Base-by-base conservation (phyloP, 306 rosid species). In the Corylus americana region DNA sequence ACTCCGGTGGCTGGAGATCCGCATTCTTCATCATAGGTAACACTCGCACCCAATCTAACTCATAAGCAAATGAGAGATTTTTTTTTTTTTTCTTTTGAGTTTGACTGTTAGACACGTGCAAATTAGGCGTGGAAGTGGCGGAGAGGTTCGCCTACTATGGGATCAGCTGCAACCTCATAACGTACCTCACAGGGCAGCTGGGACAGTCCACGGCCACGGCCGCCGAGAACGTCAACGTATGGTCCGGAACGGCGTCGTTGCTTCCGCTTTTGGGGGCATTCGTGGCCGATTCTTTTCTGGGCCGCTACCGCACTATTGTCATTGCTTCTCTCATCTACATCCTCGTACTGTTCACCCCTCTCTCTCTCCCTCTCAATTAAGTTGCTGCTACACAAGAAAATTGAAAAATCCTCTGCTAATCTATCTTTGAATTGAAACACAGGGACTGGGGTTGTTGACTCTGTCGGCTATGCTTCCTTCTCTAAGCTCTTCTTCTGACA, bases 71-170 rank as follows among this genome's bases (percentile, higher is more conserved):
- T 31, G 35, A 31, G 35, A 0, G 35, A 3, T 31, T 31, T 31
- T 29, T 31, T 31, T 31, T 3, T 31, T 31, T 31, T 31, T 31
- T 31, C 35, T 31, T 31, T 31, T 31, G 35, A 31, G 35, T 31
- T 31, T 31, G 35, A 31, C 35, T 31, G 2, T 31, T 31, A 31
- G 35, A 0, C 35, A 1, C 35, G 35, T 31, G 35, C 35, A 31
- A 31, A 31, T 31, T 12, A 84, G 88, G 83, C 3, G 88, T 82
- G 74, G 90, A 85, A 74, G 49, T 87, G 45, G 90, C 88, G 25
- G 90, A 87, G 83, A 74, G 90, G 82, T 87, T 82, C 17, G 86
- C 90, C 3, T 87, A 79, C 77, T 79, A 69, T 17, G 90, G 86
- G 9, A 73, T 87, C 29, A 55, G 74, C 59, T 49, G 79, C 64